Evolutionary conservation across 1,284 basidiomycete species (phyloP).

Genomic region (Austroboletus niveus): DNA sequence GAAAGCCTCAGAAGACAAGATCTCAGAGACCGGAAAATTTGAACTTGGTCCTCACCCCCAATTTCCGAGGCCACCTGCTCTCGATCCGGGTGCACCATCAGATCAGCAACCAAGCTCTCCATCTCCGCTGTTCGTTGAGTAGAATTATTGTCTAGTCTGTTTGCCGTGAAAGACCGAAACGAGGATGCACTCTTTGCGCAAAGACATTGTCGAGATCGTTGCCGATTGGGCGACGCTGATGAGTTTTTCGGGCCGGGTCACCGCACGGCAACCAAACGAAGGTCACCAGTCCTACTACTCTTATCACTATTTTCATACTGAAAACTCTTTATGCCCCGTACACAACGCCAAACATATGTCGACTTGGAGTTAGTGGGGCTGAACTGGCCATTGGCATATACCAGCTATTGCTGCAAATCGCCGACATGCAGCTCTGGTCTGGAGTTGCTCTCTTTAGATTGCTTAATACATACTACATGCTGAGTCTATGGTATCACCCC

Average conservation of each 20-base stretch:
- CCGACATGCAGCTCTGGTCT: no score
- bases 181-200: background rate
- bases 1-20: background rate
- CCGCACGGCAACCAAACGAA: no score
- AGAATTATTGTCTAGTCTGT: slow-evolving; percentile 3
- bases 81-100: slow-evolving; percentile 47
- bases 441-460: no score
- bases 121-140: slow-evolving; percentile 36
- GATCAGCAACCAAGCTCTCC: slow-evolving; percentile 44
- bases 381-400: no score
- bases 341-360: no score
- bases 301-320: no score
- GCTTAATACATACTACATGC: no score
- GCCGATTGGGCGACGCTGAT: background rate
- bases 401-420: no score
- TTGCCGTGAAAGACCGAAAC: slow-evolving; percentile 18
- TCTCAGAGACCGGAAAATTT: background rate
- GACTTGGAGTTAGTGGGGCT: no score
- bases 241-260: background rate
- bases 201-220: slow-evolving; percentile 8
- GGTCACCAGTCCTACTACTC: no score
- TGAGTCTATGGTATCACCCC: no score
- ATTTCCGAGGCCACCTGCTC: slow-evolving; percentile 66
- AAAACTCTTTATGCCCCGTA: no score
- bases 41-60: slow-evolving; percentile 46